These are phyloP conservation scores for Brachypodium distachyon DNA, from an alignment of 202 grass and related monocot genomes.

Conservation along the genomic window DNA sequence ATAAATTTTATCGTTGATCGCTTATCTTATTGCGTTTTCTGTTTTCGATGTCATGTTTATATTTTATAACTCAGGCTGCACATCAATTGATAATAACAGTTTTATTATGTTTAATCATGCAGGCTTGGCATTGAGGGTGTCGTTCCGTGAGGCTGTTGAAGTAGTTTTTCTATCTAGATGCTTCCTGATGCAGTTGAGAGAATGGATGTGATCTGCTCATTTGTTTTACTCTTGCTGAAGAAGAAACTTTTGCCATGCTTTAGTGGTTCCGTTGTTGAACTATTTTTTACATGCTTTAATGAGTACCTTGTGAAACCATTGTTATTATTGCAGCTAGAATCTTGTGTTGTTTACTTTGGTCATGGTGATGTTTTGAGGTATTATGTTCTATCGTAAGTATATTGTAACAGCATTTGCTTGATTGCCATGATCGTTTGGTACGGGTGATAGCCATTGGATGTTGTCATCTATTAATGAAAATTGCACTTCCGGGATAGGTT, in stretches of 20 bases:
- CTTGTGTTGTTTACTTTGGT: neutral
- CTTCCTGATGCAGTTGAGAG: neutral
- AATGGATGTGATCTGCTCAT: neutral
- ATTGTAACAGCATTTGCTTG: neutral
- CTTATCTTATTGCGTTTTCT: neutral
- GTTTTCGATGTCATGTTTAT: neutral
- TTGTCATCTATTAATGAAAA: neutral
- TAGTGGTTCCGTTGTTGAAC: neutral
- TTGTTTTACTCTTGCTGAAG: neutral
- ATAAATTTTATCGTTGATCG: neutral
- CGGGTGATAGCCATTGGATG: neutral
- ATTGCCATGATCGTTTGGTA: neutral
- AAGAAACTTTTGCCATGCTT: conserved; percentile 29
- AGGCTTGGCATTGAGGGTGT: conserved; percentile 7
- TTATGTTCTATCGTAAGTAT: neutral
- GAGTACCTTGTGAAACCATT: neutral
- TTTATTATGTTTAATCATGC: neutral
- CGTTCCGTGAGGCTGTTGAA: conserved; percentile 8
- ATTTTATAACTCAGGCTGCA: neutral
- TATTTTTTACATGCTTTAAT: conserved; percentile 20
- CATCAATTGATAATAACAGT: neutral
- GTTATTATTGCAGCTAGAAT: conserved; percentile 19
- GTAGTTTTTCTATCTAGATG: conserved; percentile 15
- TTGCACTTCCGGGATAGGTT: too few relatives aligned
- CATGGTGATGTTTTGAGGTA: neutral